Conservation (phyloP, 2,329 filamentous ascomycete species). For the Aureobasidium sp. region DNA sequence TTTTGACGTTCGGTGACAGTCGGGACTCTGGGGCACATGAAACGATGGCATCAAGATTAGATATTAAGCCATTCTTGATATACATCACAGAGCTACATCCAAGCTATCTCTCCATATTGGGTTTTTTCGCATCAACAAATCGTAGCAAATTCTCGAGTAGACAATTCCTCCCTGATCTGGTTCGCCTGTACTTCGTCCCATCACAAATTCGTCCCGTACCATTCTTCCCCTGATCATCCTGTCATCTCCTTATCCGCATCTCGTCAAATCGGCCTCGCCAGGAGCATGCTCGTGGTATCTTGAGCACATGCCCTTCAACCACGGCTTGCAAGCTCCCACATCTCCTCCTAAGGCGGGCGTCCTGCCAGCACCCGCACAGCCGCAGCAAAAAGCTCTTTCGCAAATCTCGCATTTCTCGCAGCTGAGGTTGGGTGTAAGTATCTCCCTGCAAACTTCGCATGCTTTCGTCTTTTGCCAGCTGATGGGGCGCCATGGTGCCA, state of each 20-base stretch:
- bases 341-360: constrained; percentile 25
- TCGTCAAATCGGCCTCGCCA: background rate
- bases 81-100: background rate
- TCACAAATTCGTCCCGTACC: no score
- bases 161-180: background rate
- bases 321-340: constrained; percentile 34
- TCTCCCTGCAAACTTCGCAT: constrained; percentile 33
- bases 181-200: no score
- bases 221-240: background rate
- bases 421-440: constrained; percentile 34
- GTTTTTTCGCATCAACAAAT: background rate
- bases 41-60: background rate
- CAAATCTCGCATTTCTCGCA: constrained; percentile 36
- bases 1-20: background rate
- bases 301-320: constrained; percentile 27
- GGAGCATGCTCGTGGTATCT: constrained; percentile 31
- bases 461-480: constrained; percentile 27
- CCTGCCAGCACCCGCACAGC: constrained; percentile 29
- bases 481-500: constrained; percentile 35
- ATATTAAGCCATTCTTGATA: background rate
- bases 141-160: background rate
- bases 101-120: background rate
- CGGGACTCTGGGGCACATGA: background rate
- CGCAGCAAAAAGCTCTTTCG: constrained; percentile 34
- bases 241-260: background rate